Percentiles rank a stretch among this genome's conserved stretches.
These are phyloP conservation scores for Poronia punctata DNA, from an alignment of 495 filamentous ascomycete genomes.

Conservation along the genomic window DNA sequence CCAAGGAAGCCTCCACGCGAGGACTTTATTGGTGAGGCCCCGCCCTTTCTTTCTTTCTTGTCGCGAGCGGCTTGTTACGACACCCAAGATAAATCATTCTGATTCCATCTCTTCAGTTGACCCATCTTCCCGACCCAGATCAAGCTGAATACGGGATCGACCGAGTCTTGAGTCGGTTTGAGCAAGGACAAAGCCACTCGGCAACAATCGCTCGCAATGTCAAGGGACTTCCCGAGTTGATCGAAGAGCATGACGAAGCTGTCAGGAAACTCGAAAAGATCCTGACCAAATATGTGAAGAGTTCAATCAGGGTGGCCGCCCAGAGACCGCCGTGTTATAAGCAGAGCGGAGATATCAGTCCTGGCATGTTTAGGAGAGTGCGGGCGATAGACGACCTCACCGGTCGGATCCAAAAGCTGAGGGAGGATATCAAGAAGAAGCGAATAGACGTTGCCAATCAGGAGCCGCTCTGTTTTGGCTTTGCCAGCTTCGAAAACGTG, in stretches of 20 bases:
- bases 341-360: too few relatives aligned
- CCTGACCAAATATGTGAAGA: slow-evolving; percentile 70
- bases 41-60: slow-evolving; percentile 6
- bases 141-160: slow-evolving; percentile 67
- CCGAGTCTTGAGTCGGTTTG: slow-evolving; percentile 54
- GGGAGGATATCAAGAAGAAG: slow-evolving; percentile 61
- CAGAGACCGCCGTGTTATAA: slow-evolving; percentile 49
- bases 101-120: slow-evolving; percentile 33
- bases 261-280: slow-evolving; percentile 62
- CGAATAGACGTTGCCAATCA: slow-evolving; percentile 63
- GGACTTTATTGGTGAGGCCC: slow-evolving; percentile 62
- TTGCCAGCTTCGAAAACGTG: slow-evolving; percentile 71
- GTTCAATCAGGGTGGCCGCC: slow-evolving; percentile 61
- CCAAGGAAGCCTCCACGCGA: slow-evolving; percentile 63
- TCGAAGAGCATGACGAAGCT: slow-evolving; percentile 64
- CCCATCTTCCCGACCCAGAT: slow-evolving; percentile 56
- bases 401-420: slow-evolving; percentile 60
- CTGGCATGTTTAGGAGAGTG: slow-evolving; percentile 54
- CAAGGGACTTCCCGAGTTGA: slow-evolving; percentile 63
- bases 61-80: too few relatives aligned
- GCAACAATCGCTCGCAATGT: slow-evolving; percentile 70
- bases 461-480: slow-evolving; percentile 74
- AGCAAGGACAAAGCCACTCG: slow-evolving; percentile 54
- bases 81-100: background rate
- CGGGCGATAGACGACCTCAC: slow-evolving; percentile 80